Base-by-base conservation (phyloP, 371 early-diverging fungal genomes). In the Mortierella sp. region DNA sequence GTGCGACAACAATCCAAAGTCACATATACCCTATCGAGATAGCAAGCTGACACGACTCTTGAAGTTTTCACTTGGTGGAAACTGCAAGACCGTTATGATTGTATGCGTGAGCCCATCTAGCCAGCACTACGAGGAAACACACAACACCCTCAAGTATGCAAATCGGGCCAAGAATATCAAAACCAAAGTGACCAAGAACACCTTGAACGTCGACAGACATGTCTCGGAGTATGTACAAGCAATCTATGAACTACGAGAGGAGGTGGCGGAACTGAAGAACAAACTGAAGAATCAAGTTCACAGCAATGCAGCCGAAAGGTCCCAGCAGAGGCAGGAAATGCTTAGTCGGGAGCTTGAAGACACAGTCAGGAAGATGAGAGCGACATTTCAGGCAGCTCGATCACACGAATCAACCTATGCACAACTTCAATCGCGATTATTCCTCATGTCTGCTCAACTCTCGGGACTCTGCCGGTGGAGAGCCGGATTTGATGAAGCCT, bases 71-170 rank as follows among this genome's bases (percentile, higher is more conserved):
- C 81, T 96, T 43, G 91, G 92, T 39, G 94, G 94, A 59, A 88
- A 91, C 65, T 91, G 95, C 76, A 86, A 89, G 47, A 90, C 92
- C 7, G 90, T 94, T 28, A 95, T 96, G 94, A 93, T 95, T 53
- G 92, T 91, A 16, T 94, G 91, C 65, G 88, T 95, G 45, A 90
- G 87, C 22, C 94, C 94, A 25, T 81, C 86, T 6, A 80, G 83
- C 27, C 77, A 80, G 27, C 88, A 92, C 63, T 90, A 86, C 56
- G 94, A 94, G 58, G 96, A 95, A 70, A 94, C 94, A 7, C 85
- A 89, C 58, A 94, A 94, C 73, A 97, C 96, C 2, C 84, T 97
- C 16, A 92, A 92, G 71, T 96, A 95, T 72, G 96, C 96, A 0
- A 90, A 86, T 73, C 83, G 95, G 5, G 94, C 94, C 7, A 87